Percentiles rank a stretch among this genome's conserved stretches.
These are phyloP conservation scores for Exophiala viscosa DNA, from an alignment of 2,329 filamentous ascomycete genomes.

Conservation along the genomic window DNA sequence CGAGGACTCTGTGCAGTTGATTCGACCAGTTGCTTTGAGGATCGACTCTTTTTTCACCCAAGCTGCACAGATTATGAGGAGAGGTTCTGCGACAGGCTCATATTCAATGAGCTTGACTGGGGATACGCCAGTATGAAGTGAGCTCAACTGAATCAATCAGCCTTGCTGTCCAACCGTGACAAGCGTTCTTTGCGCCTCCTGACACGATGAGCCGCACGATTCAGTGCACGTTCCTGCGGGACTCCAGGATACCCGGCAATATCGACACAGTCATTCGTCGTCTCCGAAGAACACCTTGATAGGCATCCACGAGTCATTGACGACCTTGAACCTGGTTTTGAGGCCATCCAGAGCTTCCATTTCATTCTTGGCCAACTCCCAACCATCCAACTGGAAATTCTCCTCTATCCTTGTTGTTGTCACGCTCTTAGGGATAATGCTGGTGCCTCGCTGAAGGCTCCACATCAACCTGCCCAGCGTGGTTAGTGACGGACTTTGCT, in stretches of 20 bases:
- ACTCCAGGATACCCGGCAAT: not conserved
- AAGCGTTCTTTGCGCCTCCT: not conserved
- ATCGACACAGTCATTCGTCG: slow-evolving; percentile 14
- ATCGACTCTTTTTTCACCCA: slow-evolving; percentile 30
- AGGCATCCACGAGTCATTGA: slow-evolving; percentile 67
- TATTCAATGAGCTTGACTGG: slow-evolving; percentile 2
- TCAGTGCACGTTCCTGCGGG: not conserved
- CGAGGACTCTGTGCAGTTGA: slow-evolving; percentile 23
- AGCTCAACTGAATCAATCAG: not conserved
- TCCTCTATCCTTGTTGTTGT: slow-evolving; percentile 67
- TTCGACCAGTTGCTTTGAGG: slow-evolving; percentile 28
- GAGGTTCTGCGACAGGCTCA: slow-evolving; percentile 4
- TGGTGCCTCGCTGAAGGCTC: slow-evolving; percentile 76
- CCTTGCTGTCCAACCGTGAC: not conserved
- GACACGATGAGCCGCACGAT: too few species aligned
- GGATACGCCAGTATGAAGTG: not conserved
- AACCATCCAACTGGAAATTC: slow-evolving; percentile 74
- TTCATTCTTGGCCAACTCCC: slow-evolving; percentile 69
- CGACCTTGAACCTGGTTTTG: slow-evolving; percentile 73
- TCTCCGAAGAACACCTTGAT: slow-evolving; percentile 69
- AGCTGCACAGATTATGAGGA: slow-evolving; percentile 24
- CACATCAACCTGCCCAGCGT: slow-evolving; percentile 55
- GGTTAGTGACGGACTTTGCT: slow-evolving; percentile 46
- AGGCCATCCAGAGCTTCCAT: slow-evolving; percentile 63
- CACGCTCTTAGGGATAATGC: slow-evolving; percentile 81